phyloP scores from a whole-genome alignment of 306 rosid species.

The Trifolium subterraneum region DNA sequence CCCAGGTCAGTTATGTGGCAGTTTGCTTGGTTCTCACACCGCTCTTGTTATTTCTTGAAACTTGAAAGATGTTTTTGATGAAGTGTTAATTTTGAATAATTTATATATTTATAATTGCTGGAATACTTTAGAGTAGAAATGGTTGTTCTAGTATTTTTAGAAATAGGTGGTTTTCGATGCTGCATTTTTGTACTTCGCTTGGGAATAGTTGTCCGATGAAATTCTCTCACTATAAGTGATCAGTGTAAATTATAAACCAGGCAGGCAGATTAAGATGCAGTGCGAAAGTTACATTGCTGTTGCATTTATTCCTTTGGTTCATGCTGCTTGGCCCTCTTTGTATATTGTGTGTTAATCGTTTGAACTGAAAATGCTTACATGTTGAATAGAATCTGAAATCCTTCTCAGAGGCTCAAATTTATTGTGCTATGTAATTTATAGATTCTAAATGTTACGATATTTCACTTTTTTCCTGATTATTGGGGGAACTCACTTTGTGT shows the following conservation, averaged over 20 bases:
- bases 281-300: background rate
- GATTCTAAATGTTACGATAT: background rate
- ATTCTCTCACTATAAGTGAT: conserved; percentile 9
- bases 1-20: conserved; percentile 61
- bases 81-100: conserved; percentile 12
- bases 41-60: conserved; percentile 24
- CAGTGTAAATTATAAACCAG: background rate
- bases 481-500: conserved; percentile 3
- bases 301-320: conserved; percentile 10
- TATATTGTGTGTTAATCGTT: conserved; percentile 3
- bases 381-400: background rate
- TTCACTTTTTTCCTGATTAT: background rate
- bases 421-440: conserved; percentile 5
- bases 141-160: conserved; percentile 2
- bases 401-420: conserved; percentile 3
- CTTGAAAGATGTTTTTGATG: conserved; percentile 2
- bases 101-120: conserved; percentile 11
- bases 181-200: conserved; percentile 2
- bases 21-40: conserved; percentile 12
- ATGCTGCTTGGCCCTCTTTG: conserved; percentile 5
- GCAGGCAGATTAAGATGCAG: conserved; percentile 14
- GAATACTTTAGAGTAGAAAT: conserved; percentile 10
- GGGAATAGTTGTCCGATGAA: background rate
- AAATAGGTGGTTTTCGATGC: conserved; percentile 17
- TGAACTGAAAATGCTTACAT: conserved; percentile 13